phyloP scores from a whole-genome alignment of 164 flowering plant genomes.

The Tetracentron sinense region DNA sequence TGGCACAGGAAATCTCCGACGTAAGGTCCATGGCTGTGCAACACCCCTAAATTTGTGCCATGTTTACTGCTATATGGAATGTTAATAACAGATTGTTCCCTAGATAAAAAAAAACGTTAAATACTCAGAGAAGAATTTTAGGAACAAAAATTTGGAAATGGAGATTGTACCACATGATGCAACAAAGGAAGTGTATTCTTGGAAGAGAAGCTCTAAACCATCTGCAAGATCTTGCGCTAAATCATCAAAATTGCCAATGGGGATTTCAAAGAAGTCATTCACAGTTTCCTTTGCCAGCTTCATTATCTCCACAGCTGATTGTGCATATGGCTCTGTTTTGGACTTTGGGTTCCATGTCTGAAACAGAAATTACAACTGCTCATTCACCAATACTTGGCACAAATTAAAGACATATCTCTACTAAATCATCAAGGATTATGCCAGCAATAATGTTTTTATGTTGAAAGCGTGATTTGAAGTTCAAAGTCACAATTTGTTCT shows the following conservation, averaged over 20 bases:
- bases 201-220: conserved; percentile 56
- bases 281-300: conserved; percentile 53
- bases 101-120: background rate
- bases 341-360: conserved; percentile 98
- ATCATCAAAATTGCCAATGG: conserved; percentile 52
- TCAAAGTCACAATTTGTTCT: no score
- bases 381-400: background rate
- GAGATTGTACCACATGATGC: conserved; percentile 71
- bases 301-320: conserved; percentile 70
- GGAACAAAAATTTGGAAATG: background rate
- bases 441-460: background rate
- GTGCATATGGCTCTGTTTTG: conserved; percentile 84
- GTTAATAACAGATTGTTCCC: background rate
- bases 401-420: background rate
- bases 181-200: conserved; percentile 65
- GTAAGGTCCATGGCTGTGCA: no score
- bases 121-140: background rate
- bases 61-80: background rate
- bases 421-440: background rate
- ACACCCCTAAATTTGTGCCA: background rate
- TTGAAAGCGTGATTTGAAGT: background rate
- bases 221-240: conserved; percentile 61
- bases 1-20: no score
- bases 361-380: background rate
- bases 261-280: conserved; percentile 74